Evolutionary conservation across 2,329 filamentous ascomycete species (phyloP), one percentile per base, ranked within the genome.

Genomic region (Pyrenophora graminea): DNA sequence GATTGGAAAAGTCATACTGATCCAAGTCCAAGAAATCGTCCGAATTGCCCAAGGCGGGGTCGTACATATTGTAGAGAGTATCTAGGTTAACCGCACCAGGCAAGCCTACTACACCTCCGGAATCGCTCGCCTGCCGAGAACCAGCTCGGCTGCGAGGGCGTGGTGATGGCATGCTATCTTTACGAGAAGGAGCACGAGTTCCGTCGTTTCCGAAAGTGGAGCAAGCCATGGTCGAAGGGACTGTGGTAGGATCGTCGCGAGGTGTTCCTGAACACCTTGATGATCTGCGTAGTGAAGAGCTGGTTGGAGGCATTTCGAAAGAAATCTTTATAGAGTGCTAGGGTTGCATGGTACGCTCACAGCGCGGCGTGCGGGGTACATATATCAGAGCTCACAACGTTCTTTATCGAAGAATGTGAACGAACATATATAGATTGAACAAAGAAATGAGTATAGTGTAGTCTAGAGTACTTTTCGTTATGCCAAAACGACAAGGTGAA

Each of bases 381-480:
- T 59, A 63, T 64, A 56, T 59, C 54, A 50, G 45, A 43, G 32
- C 30, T 30, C 39, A 60, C 56, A 60, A 51, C 38, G 51, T 46
- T 55, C 59, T 61, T 65, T 64, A 30, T 30, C 27, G 43, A 63
- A 41, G 21, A 17, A 15, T 41, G 4, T 25, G 25, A 43, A 48
- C 39, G 33, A 49, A 53, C 43, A 54, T 44, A 51, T 61, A 53
- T 53, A 42, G 34, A 39, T 31, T 33, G 37, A 25, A 65, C 62
- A 65, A 65, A 65, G 62, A 30, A 42, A 53, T 30, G 25, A 17
- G 12, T 27, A 36, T 39, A 33, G 18, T 46, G 32, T 38, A 45
- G 46, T 39, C 39, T 44, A 34, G 37, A 39, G 47, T 51, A 27
- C n/a, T 39, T 55, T 42, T 45, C 55, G 53, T 61, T 61, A 54